phyloP scores from a whole-genome alignment of 805 yeast species.

The Saturnispora ahearnii region DNA sequence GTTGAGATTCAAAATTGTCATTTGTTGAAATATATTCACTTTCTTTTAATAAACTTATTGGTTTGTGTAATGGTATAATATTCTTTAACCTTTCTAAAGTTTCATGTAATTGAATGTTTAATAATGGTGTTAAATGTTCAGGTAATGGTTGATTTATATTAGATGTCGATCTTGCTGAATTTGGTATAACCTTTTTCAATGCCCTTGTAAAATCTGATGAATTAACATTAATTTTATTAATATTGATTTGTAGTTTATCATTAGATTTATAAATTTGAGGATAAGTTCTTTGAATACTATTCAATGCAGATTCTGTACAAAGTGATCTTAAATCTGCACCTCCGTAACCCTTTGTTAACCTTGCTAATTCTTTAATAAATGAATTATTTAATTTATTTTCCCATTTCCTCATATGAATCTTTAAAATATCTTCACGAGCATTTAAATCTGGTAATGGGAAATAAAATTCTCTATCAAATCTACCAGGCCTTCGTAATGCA shows the following conservation, averaged over 20 bases:
- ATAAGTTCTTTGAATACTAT: constrained; percentile 81
- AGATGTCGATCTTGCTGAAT: constrained; percentile 79
- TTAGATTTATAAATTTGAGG: constrained; percentile 84
- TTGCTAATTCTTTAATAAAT: constrained; percentile 61
- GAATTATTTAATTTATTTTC: constrained; percentile 52
- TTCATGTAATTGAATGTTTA: constrained; percentile 40
- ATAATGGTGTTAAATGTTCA: constrained; percentile 53
- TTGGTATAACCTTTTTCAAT: constrained; percentile 79
- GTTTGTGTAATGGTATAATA: constrained; percentile 53
- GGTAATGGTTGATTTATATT: constrained; percentile 70
- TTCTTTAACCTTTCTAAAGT: constrained; percentile 41
- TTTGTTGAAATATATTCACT: constrained; percentile 55
- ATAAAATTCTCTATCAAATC: constrained; percentile 94
- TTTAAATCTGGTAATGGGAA: constrained; percentile 83
- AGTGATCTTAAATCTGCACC: constrained; percentile 95
- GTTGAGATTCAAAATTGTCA: constrained; percentile 55
- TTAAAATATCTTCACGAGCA: constrained; percentile 70
- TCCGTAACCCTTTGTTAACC: constrained; percentile 88
- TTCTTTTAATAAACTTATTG: constrained; percentile 54
- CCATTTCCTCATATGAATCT: constrained; percentile 89
- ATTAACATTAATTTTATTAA: constrained; percentile 58
- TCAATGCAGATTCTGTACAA: constrained; percentile 92
- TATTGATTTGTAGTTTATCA: constrained; percentile 67
- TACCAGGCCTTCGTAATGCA: constrained; percentile 91
- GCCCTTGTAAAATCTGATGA: constrained; percentile 84